Evolutionary conservation across 1,139 yeast genomes (phyloP).

Genomic region (Blastobotrys illinoisensis): DNA sequence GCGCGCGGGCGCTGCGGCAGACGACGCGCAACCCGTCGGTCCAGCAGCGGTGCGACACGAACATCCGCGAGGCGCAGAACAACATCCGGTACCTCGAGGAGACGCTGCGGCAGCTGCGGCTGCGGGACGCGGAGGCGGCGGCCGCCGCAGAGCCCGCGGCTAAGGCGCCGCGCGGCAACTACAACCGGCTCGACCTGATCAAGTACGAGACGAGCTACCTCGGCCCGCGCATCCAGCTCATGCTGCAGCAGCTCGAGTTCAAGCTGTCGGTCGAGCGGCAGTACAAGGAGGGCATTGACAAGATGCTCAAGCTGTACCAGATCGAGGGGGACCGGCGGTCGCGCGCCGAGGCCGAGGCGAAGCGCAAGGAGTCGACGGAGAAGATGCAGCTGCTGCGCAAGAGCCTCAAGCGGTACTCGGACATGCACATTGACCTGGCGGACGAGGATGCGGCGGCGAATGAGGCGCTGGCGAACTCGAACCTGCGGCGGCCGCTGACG

Average conservation of each 20-base stretch:
- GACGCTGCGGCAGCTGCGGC: conserved; percentile 58
- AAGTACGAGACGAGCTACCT: conserved; percentile 91
- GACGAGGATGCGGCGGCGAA: conserved; percentile 37
- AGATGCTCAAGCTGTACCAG: conserved; percentile 76
- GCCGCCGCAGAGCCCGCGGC: not conserved
- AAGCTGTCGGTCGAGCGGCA: conserved; percentile 91
- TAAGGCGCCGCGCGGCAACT: conserved; percentile 21
- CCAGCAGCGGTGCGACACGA: conserved; percentile 85
- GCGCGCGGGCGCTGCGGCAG: conserved; percentile 74
- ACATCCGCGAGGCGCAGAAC: conserved; percentile 84
- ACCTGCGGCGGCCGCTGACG: conserved; percentile 71
- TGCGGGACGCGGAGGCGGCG: conserved; percentile 21
- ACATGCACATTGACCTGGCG: conserved; percentile 74
- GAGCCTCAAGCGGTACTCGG: conserved; percentile 80
- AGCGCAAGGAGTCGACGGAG: conserved; percentile 76
- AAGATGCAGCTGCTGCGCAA: conserved; percentile 79
- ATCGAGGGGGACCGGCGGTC: conserved; percentile 87
- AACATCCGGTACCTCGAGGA: conserved; percentile 85
- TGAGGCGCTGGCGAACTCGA: conserved; percentile 46
- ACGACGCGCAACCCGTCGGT: conserved; percentile 74
- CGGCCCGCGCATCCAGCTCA: conserved; percentile 92
- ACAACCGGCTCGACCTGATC: conserved; percentile 58
- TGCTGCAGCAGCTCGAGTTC: conserved; percentile 91
- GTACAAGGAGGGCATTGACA: conserved; percentile 87
- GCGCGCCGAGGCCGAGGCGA: conserved; percentile 84